Base-by-base conservation (phyloP, 2,329 filamentous ascomycete genomes). In the Cryphonectria naterciae region DNA sequence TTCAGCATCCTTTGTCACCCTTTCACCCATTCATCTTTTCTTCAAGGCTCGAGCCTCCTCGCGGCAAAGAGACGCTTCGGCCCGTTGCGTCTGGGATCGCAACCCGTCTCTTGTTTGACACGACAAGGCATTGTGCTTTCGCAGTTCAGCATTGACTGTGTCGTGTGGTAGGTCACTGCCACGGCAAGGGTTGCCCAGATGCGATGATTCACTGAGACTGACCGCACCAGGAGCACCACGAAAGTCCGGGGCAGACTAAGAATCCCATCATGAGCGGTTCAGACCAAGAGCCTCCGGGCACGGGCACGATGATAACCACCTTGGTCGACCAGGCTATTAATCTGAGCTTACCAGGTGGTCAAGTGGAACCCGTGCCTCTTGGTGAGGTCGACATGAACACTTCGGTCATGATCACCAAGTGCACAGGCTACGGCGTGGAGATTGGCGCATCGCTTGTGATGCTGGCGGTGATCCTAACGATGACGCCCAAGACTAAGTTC, bases 381-480 rank as follows among this genome's bases (percentile, higher is more conserved):
- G 15, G 49, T 7, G 46, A 3, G 1, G 49, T 85, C 63, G 79
- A 84, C 73, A 54, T 64, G 35, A 75, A 78, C 66, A 80, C 79
- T 72, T 73, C 75, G 35, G 77, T 78, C 41, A 77, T 78, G 56
- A 72, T 79, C 73, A 81, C 78, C 75, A 78, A 81, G 37, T 78
- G 77, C 77, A 89, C 93, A 83, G 91, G 90, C 80, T 93, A 91
- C 78, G 90, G 88, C 67, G 81, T 86, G 25, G 92, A 95, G 78
- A 84, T 94, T 67, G 93, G 93, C 41, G 88, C 91, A 35, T 88
- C 87, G 63, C 74, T 91, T 70, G 81, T 91, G 72, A 87, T 94
- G 76, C 82, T 95, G 25, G 75, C 91, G 60, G 84, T 92, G 41
- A 82, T 95, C 2, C 81, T 94, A 15, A 76, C 91, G 70, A 85